Base-by-base conservation (phyloP, 441 rosid species). In the Bruguiera hainesii region DNA sequence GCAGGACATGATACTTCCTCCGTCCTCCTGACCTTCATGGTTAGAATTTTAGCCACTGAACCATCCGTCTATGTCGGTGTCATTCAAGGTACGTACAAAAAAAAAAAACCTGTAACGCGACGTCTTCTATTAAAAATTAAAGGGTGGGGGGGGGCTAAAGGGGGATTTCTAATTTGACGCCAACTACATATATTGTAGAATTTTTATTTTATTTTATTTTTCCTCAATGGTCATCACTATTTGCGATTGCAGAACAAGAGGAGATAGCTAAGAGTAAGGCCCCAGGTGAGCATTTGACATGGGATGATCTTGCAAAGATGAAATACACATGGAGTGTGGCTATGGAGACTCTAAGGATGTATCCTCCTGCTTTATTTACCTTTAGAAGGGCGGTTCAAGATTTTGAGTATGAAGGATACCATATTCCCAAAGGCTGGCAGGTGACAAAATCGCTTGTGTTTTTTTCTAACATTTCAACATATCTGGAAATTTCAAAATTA, bases 321-420 rank as follows among this genome's bases (percentile, higher is more conserved):
- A 77, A 72, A 50, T 72, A 69, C n/a, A 71, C 79, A 31, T 80
- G 83, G 75, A 77, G 59, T 60, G 81, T 72, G 7, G 76, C 76
- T 53, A 18, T 67, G 72, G 81, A 80, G 64, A 72, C 74, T 11
- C 61, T 80, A 23, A 69, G 81, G n/a, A 68, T 75, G 60, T 15
- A 23, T n/a, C 80, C 74, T 69, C 79, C 76, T 39, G 64, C 63
- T 13, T 51, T 72, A 1, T 64, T 55, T 20, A 30, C 63, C 46
- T 77, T 75, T 60, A 58, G 76, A 67, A 65, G 19, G 49, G 74
- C 58, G 33, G 23, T 74, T 1, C 64, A 67, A 52, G 79, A 77
- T 75, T 42, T 77, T 16, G 77, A 77, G 19, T 65, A 63, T 21
- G 67, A 62, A 60, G 81, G 79, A 0, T 67, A 70, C 68, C 56